Evolutionary conservation across 495 filamentous ascomycete genomes (phyloP).

Genomic region (Clavariopsis aquatica): DNA sequence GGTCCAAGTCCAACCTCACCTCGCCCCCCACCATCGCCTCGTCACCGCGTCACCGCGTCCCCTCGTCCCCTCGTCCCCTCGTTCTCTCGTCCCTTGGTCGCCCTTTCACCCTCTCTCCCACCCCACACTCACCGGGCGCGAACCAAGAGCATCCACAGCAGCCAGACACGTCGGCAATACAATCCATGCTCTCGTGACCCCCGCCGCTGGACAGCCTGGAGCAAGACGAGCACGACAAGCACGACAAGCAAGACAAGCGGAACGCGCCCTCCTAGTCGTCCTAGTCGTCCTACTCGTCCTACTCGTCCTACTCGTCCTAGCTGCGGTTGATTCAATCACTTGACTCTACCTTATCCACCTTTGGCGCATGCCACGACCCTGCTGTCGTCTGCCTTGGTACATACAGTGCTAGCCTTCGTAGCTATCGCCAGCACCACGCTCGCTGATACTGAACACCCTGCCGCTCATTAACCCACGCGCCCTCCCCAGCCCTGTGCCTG

Average conservation of each 20-base stretch:
- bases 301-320: too few species aligned
- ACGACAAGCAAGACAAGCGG: too few species aligned
- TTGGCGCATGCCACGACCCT: background rate
- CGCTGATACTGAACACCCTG: too few species aligned
- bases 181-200: conserved; percentile 19
- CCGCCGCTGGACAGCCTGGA: conserved; percentile 2
- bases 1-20: conserved; percentile 4
- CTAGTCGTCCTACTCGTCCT: too few species aligned
- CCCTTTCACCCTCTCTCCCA: background rate
- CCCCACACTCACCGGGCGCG: conserved; percentile 6
- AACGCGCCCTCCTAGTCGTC: too few species aligned
- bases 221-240: background rate
- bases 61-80: background rate
- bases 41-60: too few species aligned
- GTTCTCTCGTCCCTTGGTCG: too few species aligned
- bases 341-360: conserved; percentile 1
- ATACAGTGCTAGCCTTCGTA: too few species aligned
- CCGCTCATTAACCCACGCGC: background rate
- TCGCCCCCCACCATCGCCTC: conserved; percentile 3
- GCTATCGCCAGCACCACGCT: too few species aligned
- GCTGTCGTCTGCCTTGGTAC: background rate
- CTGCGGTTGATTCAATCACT: background rate
- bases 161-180: conserved; percentile 5
- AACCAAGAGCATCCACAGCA: conserved; percentile 26
- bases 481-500: background rate